Conservation (phyloP, 2,329 filamentous ascomycete species). For the Diplodia mutila region DNA sequence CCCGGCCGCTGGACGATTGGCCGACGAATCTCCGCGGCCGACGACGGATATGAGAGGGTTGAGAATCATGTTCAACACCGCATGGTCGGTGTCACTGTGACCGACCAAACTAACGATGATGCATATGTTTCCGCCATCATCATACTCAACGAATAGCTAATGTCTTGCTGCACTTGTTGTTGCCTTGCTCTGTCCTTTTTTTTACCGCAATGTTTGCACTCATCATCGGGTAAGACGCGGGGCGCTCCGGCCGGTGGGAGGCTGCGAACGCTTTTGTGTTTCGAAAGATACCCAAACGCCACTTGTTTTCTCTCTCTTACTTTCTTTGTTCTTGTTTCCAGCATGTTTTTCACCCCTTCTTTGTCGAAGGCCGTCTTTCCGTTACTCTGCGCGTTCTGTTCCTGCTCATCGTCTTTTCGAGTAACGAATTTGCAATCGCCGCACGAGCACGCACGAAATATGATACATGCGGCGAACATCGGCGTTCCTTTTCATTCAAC, state of each 20-base stretch:
- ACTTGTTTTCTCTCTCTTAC: neutral
- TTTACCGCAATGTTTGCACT: neutral
- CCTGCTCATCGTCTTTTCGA: neutral
- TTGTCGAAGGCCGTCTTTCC: neutral
- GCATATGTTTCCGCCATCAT: neutral
- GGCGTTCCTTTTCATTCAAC: neutral
- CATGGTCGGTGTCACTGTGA: neutral
- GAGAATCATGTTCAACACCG: slow-evolving; percentile 9
- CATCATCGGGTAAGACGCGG: slow-evolving; percentile 25
- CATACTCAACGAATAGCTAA: neutral
- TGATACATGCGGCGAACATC: neutral
- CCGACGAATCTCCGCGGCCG: neutral
- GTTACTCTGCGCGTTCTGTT: neutral
- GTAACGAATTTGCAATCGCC: neutral
- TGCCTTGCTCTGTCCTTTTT: neutral
- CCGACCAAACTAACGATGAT: neutral
- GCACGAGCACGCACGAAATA: neutral
- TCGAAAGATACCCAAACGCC: slow-evolving; percentile 23
- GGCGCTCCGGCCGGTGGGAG: slow-evolving; percentile 25
- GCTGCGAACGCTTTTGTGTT: slow-evolving; percentile 24
- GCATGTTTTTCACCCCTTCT: neutral
- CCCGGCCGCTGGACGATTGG: neutral
- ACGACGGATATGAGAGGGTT: neutral
- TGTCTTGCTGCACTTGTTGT: slow-evolving; percentile 1
- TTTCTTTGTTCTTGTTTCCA: neutral